Evolutionary conservation across 768 basidiomycete genomes (phyloP).

Genomic region (Russula lepida): DNA sequence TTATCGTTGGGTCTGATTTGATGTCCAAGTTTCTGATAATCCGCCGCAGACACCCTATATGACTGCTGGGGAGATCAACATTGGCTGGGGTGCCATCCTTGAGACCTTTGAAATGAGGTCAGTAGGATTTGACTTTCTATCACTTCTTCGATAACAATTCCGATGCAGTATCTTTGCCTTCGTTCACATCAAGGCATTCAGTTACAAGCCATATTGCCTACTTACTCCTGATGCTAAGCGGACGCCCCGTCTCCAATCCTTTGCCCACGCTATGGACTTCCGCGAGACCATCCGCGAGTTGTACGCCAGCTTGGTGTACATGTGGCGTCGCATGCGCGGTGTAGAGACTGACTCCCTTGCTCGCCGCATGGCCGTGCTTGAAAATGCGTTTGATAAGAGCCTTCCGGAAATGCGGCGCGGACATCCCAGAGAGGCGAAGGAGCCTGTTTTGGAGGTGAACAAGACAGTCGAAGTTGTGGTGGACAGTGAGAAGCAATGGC

Average conservation of each 20-base stretch:
- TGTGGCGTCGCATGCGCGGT: conserved; percentile 44
- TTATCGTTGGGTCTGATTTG: neutral
- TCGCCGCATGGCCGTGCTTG: conserved; percentile 33
- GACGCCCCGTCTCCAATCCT: conserved; percentile 49
- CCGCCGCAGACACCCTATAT: conserved; percentile 48
- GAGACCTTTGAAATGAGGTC: conserved; percentile 75
- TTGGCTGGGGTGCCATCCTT: conserved; percentile 57
- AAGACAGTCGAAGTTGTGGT: conserved; percentile 24
- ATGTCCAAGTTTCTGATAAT: conserved; percentile 9
- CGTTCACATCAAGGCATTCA: conserved; percentile 64
- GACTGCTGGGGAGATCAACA: conserved; percentile 67
- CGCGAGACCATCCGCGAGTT: conserved; percentile 61
- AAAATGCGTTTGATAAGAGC: conserved; percentile 29
- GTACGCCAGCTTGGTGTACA: conserved; percentile 48
- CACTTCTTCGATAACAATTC: neutral
- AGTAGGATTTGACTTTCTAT: conserved; percentile 23
- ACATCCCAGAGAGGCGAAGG: conserved; percentile 2
- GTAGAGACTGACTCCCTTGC: conserved; percentile 44
- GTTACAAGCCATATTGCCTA: conserved; percentile 51
- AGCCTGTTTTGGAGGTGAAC: conserved; percentile 1
- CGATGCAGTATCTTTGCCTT: conserved; percentile 51
- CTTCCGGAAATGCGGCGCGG: conserved; percentile 21
- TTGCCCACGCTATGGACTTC: conserved; percentile 60
- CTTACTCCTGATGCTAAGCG: conserved; percentile 28
- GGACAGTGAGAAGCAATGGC: conserved; percentile 44